A percentile compares a stretch with the other conserved stretches of the same genome.
Conservation (phyloP, 352 stramenopile species). For the Phytophthora rubi region DNA sequence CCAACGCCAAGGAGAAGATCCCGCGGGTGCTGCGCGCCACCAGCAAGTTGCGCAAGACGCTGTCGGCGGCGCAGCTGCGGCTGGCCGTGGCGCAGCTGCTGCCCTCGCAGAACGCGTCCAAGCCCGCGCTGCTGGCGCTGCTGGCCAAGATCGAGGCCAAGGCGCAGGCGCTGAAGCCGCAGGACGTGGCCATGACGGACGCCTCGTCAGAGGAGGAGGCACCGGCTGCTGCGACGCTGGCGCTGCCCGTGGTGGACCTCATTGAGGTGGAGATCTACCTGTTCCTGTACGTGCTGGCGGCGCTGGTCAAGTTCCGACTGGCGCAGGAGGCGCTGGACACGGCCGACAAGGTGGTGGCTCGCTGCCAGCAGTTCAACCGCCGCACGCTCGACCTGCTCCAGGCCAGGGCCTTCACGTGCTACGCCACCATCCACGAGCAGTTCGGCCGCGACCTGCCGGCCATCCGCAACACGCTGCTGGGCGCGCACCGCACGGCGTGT, state of each 20-base stretch:
- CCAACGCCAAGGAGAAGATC: conserved; percentile 85
- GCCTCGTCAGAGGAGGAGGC: conserved; percentile 41
- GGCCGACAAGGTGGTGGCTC: conserved; percentile 57
- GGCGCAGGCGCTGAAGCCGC: conserved; percentile 33
- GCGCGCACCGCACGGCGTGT: conserved; percentile 88
- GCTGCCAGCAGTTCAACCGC: conserved; percentile 81
- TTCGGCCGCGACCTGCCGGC: conserved; percentile 60
- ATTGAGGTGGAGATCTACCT: conserved; percentile 91
- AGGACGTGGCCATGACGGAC: conserved; percentile 72
- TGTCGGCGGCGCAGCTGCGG: conserved; percentile 67
- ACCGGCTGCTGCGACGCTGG: conserved; percentile 18
- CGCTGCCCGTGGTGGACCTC: conserved; percentile 67
- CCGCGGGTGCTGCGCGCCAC: conserved; percentile 80
- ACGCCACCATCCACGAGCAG: conserved; percentile 75
- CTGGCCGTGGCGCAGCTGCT: conserved; percentile 68
- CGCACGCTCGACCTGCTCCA: conserved; percentile 83
- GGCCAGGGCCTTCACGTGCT: conserved; percentile 83
- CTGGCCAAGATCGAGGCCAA: conserved; percentile 57
- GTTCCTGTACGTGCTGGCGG: conserved; percentile 76
- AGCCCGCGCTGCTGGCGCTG: conserved; percentile 55
- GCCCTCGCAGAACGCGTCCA: conserved; percentile 68
- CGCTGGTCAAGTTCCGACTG: conserved; percentile 77
- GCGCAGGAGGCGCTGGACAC: conserved; percentile 59
- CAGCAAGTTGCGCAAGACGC: conserved; percentile 80
- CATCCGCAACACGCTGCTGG: conserved; percentile 76